Conservation (phyloP, 208 protist species). For the Acanthamoeba castellanii region DNA sequence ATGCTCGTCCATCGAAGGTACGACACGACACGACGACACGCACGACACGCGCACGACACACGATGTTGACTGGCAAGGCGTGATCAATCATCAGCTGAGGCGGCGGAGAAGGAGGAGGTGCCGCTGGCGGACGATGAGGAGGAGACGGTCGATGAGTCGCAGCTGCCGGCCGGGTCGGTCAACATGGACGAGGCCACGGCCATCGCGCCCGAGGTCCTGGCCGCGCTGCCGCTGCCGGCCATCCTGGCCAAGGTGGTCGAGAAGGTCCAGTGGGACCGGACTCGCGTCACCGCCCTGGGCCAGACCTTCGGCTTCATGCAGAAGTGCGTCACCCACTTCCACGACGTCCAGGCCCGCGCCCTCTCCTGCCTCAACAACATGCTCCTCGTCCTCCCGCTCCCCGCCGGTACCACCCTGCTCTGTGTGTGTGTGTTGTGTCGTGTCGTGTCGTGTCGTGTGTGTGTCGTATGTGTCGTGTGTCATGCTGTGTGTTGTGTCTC, state of each 20-base stretch:
- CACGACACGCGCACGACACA: not conserved
- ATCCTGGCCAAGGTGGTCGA: slow-evolving; percentile 42
- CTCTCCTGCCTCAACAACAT: slow-evolving; percentile 74
- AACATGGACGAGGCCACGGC: slow-evolving; percentile 57
- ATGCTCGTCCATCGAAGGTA: slow-evolving; percentile 42
- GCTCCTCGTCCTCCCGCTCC: slow-evolving; percentile 53
- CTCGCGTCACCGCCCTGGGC: slow-evolving; percentile 21
- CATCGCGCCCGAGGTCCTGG: slow-evolving; percentile 37
- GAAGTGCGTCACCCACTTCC: slow-evolving; percentile 2
- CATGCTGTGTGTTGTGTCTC: not conserved
- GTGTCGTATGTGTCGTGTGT: not conserved
- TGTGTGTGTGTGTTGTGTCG: not conserved
- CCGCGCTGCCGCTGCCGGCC: not conserved
- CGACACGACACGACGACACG: not conserved
- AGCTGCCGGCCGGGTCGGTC: not conserved
- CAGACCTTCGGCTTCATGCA: slow-evolving; percentile 45
- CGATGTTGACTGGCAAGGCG: not conserved
- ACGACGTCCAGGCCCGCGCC: slow-evolving; percentile 56
- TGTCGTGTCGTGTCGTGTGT: too few relatives aligned
- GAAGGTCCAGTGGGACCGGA: slow-evolving; percentile 17
- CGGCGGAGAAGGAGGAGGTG: not conserved
- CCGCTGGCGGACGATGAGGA: slow-evolving; percentile 1
- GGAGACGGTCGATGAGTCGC: slow-evolving; percentile 22
- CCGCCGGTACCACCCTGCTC: not conserved
- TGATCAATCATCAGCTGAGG: not conserved